Evolutionary conservation across 169 alveolate genomes (phyloP), one percentile per base, ranked within the genome.

Genomic region (Cryptosporidium bovis): DNA sequence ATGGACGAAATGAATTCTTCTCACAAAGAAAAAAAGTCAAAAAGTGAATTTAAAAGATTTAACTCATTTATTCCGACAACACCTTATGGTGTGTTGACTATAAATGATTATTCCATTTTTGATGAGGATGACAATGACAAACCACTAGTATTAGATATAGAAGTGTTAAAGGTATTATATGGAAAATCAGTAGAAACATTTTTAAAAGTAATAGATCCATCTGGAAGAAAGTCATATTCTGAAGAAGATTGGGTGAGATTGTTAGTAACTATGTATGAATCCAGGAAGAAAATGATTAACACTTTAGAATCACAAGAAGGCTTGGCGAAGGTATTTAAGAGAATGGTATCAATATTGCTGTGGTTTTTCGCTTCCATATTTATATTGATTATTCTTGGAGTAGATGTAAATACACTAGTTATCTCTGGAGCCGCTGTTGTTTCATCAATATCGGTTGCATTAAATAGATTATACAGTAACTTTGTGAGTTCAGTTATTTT

Each of bases 401-500:
- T 94, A 2, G 91, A 95, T 40, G 93, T 93, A 5, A 96, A 94
- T 90, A 94, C 96, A 33, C 90, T 94, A 48, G 95, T 94, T 5
- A 95, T 94, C 10, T 94, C 97, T 4, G 96, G 97, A 1, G 97
- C 97, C n/a, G 97, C 97, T 0, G 90, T 94, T 58, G 71, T 94
- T 18, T 93, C 97, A 44, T 94, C 97, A 2, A 60, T 94, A 10
- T 93, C 97, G 1, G 97, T 94, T 31, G 94, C 95, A 5, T 77
- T 94, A 51, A 94, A 92, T 69, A 91, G 94, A 82, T 91, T 94
- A 92, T 94, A 94, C 82, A 94, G 96, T 51, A 94, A 91, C 90
- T 94, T 94, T 84, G 90, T 94, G 51, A 93, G 95, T n/a, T 93
- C 96, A 1, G 95, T 94, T 53, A 94, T 94, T 51, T 94, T 94